Evolutionary conservation across 768 basidiomycete genomes (phyloP), one percentile per base, ranked within the genome.

Genomic region (Pulveroboletus sp.): DNA sequence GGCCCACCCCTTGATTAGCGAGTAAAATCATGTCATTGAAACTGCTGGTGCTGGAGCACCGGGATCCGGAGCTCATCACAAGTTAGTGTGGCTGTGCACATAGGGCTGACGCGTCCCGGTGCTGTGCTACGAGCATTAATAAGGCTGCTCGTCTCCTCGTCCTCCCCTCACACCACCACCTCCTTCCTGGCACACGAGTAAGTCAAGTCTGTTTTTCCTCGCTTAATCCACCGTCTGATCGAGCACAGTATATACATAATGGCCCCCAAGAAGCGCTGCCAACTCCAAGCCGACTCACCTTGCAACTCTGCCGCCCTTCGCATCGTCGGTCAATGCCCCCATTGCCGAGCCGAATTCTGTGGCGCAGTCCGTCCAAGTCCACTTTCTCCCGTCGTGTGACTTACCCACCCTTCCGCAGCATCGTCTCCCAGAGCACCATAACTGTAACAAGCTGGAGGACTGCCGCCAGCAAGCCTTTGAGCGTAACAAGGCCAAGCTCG

Each of bases 391-490:
- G 39, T 55, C 45, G 51, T 51, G 38, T 24, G 38, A 45, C 48
- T 60, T 36, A 60, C 35, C 14, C 63, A 49, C 58, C 48, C 56
- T 47, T 17, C 22, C 27, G 40, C 22, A 93, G 87, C 92, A 93
- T 64, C 87, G 91, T 52, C 76, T 94, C 55, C 90, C 92, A 7
- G 92, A 93, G 65, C 88, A 89, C 59, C 91, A 94, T 67, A 77
- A 78, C 47, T 94, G 91, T 73, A 78, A 80, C 57, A 86, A 91
- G 53, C 73, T 94, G 54, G 84, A 88, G 64, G 84, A 84, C 67
- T 93, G 91, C 72, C 76, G 85, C 55, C 86, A 90, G 67, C 85
- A 89, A 68, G 91, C 91, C 17, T 93, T 92, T 64, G 82, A 90
- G 57, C 78, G 80, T 63, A 93, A 93, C 76, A 92, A 93, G 81